phyloP scores from a whole-genome alignment of 2,329 filamentous ascomycete genomes.

The Ascochyta rabiei region DNA sequence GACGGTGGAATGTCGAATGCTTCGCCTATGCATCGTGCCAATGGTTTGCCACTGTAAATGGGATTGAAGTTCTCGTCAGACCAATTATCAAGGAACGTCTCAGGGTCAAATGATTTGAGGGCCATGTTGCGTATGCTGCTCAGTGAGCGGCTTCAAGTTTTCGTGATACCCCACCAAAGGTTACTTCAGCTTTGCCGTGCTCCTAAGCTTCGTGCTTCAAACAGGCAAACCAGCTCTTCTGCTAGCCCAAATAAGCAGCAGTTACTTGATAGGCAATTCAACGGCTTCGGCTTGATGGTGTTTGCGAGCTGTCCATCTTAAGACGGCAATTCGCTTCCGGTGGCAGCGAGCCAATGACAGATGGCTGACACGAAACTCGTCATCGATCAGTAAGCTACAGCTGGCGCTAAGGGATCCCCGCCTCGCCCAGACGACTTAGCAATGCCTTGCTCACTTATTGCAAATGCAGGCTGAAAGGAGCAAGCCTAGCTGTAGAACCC shows the following conservation, averaged over 20 bases:
- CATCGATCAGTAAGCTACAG: conserved; percentile 41
- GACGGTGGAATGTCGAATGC: conserved; percentile 54
- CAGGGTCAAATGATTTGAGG: conserved; percentile 51
- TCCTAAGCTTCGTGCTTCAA: neutral
- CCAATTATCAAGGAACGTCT: conserved; percentile 54
- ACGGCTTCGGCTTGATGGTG: conserved; percentile 10
- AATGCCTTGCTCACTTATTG: conserved; percentile 44
- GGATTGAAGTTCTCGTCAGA: conserved; percentile 44
- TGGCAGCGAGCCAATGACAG: conserved; percentile 30
- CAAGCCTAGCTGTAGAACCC: conserved; percentile 27
- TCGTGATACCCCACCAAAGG: neutral
- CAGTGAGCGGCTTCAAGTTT: neutral
- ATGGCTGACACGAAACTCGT: conserved; percentile 24
- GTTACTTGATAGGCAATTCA: neutral
- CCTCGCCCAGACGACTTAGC: conserved; percentile 18
- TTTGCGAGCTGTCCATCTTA: conserved; percentile 5
- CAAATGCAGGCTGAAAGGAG: conserved; percentile 33
- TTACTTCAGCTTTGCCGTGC: neutral
- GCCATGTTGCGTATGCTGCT: conserved; percentile 23
- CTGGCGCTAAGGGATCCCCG: conserved; percentile 13
- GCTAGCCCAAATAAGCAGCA: conserved; percentile 1
- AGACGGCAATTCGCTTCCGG: neutral
- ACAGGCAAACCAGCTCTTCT: neutral
- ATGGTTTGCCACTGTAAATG: conserved; percentile 31
- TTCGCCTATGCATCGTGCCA: conserved; percentile 54